Percentiles rank a stretch among this genome's conserved stretches.
These are phyloP conservation scores for Trametes villosa DNA, from an alignment of 768 basidiomycete genomes.

Conservation along the genomic window DNA sequence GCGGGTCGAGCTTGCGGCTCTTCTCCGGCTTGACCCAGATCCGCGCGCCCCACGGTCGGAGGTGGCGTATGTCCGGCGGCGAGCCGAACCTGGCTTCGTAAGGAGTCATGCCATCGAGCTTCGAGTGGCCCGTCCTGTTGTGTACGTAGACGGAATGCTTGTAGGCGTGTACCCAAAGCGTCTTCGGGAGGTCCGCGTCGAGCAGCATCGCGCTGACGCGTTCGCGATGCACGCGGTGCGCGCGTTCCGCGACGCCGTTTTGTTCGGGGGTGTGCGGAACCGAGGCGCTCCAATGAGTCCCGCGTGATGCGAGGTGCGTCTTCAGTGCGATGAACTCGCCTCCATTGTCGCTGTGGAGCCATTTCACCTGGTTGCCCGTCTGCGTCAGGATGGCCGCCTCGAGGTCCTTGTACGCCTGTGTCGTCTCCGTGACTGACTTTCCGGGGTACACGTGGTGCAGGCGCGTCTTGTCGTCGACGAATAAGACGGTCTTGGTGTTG, in stretches of 20 bases:
- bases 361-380: constrained; percentile 32
- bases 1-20: constrained; percentile 19
- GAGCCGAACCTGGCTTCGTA: constrained; percentile 13
- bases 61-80: constrained; percentile 28
- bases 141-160: constrained; percentile 42
- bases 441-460: background rate
- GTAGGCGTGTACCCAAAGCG: constrained; percentile 45
- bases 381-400: constrained; percentile 42
- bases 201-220: constrained; percentile 8
- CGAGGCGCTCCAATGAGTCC: background rate
- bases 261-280: constrained; percentile 31
- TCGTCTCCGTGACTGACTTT: constrained; percentile 33
- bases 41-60: constrained; percentile 16
- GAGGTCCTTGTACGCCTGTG: constrained; percentile 41
- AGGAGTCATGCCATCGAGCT: constrained; percentile 24
- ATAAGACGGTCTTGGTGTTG: constrained; percentile 28
- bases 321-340: constrained; percentile 30
- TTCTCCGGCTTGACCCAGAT: constrained; percentile 22
- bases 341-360: constrained; percentile 46
- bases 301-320: background rate
- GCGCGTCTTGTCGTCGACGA: constrained; percentile 36
- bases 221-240: constrained; percentile 20
- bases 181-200: constrained; percentile 39
- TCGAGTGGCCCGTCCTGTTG: constrained; percentile 36
- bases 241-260: constrained; percentile 30